Evolutionary conservation across 495 filamentous ascomycete genomes (phyloP).

Genomic region (Immersiella caudata): DNA sequence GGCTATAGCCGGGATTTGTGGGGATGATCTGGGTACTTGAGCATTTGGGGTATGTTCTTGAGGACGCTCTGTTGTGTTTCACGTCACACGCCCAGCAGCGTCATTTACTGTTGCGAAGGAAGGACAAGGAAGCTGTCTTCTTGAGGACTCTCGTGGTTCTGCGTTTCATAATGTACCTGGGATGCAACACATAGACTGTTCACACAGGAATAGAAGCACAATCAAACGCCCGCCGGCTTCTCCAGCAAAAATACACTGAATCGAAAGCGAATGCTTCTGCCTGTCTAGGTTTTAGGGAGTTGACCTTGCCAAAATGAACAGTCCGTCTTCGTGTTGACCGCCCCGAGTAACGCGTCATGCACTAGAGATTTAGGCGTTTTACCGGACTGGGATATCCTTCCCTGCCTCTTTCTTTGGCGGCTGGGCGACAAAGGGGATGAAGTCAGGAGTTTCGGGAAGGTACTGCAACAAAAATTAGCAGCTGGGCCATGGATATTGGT

Average conservation of each 20-base stretch:
- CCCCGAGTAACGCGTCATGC: background rate
- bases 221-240: conserved; percentile 7
- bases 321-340: background rate
- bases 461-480: conserved; percentile 54
- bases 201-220: conserved; percentile 7
- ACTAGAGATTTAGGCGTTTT: conserved; percentile 3
- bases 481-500: background rate
- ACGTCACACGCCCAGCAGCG: background rate
- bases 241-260: background rate
- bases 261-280: background rate
- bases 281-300: background rate
- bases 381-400: conserved; percentile 45
- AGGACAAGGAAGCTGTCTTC: background rate
- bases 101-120: background rate
- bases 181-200: conserved; percentile 3
- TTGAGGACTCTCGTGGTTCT: background rate
- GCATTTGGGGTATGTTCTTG: background rate
- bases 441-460: conserved; percentile 83
- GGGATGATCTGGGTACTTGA: background rate
- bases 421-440: conserved; percentile 77
- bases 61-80: background rate
- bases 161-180: conserved; percentile 2
- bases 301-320: background rate
- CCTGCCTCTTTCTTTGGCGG: conserved; percentile 22
- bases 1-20: background rate